Evolutionary conservation across 2,329 filamentous ascomycete species (phyloP), one percentile per base, ranked within the genome.

Genomic region (Penicillium paneum): DNA sequence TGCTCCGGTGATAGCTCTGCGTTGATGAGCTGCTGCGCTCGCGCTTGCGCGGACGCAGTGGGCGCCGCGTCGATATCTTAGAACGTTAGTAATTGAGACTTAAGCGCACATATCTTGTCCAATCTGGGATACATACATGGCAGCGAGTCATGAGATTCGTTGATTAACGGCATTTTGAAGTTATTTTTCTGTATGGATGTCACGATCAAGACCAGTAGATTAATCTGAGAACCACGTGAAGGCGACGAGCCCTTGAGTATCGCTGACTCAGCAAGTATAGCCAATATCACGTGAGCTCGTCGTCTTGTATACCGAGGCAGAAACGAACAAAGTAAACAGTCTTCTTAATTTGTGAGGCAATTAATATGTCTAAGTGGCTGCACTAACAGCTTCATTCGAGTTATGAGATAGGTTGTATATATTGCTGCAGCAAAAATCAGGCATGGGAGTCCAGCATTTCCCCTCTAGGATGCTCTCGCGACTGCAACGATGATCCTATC

Each of bases 41-140:
- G 81, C 53, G 80, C 76, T 66, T 89, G 84, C 66, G 85, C 83
- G 47, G 67, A 58, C 41, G 70, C 62, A 6, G 87, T 86, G 38
- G 88, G 88, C 49, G 88, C 83, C 17, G 79, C 68, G 76, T 99
- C 93, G 72, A 97, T 88, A 76, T 96, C 91, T 95, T 72, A 11
- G 3, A 36, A 26, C 6, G 34, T 54, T 21, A 50, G 39, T 31
- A 8, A 46, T 61, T 62, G 61, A 57, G 44, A 34, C 36, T 5
- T 57, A 17, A 35, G 36, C 48, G 64, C 55, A 35, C 31, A 12
- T 48, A 17, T n/a, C 36, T 26, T 21, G 19, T n/a, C 21, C n/a
- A 56, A 83, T 62, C 8, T 40, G 4, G 8, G 8, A 21, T 48
- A 29, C 43, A 11, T 82, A 91, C 89, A 93, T 45, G 90, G 89